These are phyloP conservation scores for Penicillium sp. DNA, from an alignment of 2,329 filamentous ascomycete genomes.

Conservation along the genomic window DNA sequence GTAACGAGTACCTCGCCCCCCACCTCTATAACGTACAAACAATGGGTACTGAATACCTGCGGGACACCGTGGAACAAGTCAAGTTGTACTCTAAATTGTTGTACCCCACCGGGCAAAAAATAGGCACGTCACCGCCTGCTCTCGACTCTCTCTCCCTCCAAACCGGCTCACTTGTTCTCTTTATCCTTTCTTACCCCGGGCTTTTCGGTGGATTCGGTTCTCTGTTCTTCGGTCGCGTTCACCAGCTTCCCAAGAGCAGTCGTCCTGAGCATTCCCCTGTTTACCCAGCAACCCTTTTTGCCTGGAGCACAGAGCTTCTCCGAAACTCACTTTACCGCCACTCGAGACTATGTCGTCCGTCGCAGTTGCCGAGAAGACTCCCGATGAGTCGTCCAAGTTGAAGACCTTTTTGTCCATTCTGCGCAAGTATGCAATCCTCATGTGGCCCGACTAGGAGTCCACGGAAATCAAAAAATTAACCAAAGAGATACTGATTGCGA, in stretches of 20 bases:
- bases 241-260: background rate
- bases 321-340: constrained; percentile 3
- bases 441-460: background rate
- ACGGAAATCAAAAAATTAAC: background rate
- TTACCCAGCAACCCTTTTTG: background rate
- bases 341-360: constrained; percentile 29
- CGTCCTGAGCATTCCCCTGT: background rate
- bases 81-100: background rate
- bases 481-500: constrained; percentile 7
- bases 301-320: constrained; percentile 2
- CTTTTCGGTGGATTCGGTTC: constrained; percentile 4
- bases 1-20: background rate
- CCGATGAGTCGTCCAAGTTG: constrained; percentile 81
- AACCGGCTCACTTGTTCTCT: background rate
- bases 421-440: constrained; percentile 63
- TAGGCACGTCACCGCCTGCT: constrained; percentile 15
- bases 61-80: background rate
- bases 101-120: constrained; percentile 11
- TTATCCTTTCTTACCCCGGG: constrained; percentile 1
- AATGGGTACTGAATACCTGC: background rate
- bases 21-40: too few species aligned
- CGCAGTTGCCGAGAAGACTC: constrained; percentile 50
- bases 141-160: constrained; percentile 1
- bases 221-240: background rate
- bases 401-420: constrained; percentile 83